phyloP scores from a whole-genome alignment of 2,329 filamentous ascomycete species.

The Fulvia fulva region DNA sequence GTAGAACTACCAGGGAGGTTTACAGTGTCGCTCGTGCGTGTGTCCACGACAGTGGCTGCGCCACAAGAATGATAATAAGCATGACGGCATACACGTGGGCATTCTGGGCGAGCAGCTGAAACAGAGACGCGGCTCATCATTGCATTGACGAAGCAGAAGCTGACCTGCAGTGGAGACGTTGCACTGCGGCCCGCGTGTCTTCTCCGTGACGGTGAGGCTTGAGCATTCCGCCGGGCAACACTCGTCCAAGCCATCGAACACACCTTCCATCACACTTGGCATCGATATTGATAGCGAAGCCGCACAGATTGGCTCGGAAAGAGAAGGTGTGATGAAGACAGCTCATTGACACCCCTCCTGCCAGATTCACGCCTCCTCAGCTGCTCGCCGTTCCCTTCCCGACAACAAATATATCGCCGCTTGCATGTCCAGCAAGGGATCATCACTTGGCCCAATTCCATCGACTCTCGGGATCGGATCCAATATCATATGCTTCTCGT shows the following conservation, averaged over 20 bases:
- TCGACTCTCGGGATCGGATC: conserved; percentile 55
- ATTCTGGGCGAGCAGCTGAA: not conserved
- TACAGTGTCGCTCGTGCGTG: too few species aligned
- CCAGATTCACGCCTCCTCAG: not conserved
- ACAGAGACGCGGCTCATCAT: not conserved
- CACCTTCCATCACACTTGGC: too few species aligned
- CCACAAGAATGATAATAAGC: not conserved
- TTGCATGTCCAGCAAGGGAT: conserved; percentile 55
- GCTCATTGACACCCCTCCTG: too few species aligned
- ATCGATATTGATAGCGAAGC: too few species aligned
- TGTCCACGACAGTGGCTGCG: not conserved
- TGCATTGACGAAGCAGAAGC: not conserved
- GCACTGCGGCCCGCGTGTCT: not conserved
- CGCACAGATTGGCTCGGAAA: too few species aligned
- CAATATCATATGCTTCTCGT: conserved; percentile 54
- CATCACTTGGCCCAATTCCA: conserved; percentile 50
- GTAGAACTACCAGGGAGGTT: not conserved
- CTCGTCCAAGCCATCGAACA: not conserved
- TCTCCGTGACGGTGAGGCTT: too few species aligned
- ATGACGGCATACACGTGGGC: not conserved
- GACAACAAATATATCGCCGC: conserved; percentile 55
- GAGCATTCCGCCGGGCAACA: too few species aligned
- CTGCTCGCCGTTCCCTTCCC: conserved; percentile 49
- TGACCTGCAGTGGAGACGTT: not conserved
- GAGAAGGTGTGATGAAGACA: too few species aligned